phyloP scores from a whole-genome alignment of 2,329 filamentous ascomycete genomes.

The Claviceps pazoutovae region DNA sequence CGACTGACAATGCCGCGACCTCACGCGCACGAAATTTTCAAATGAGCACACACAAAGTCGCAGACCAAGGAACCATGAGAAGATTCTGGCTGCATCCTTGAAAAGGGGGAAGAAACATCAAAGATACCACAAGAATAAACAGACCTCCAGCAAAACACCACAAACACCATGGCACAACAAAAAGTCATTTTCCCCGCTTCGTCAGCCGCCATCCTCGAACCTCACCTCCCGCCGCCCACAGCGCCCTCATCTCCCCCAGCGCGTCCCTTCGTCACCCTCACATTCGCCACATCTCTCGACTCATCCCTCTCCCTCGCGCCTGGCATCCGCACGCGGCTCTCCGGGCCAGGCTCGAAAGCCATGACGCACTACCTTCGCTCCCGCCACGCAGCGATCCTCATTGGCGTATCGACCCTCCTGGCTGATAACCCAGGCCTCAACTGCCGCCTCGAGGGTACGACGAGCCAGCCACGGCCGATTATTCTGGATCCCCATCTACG shows the following conservation, averaged over 20 bases:
- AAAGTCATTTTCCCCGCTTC: conserved; percentile 19
- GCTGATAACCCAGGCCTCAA: conserved; percentile 80
- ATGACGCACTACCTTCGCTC: conserved; percentile 89
- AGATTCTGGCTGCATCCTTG: too few species aligned
- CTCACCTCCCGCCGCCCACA: conserved; percentile 17
- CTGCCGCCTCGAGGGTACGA: conserved; percentile 53
- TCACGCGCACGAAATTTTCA: too few species aligned
- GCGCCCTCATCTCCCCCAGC: neutral
- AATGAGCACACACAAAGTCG: too few species aligned
- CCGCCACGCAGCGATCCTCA: conserved; percentile 67
- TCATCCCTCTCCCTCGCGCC: conserved; percentile 62
- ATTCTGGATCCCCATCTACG: conserved; percentile 67
- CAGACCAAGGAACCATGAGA: too few species aligned
- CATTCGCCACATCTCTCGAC: conserved; percentile 85
- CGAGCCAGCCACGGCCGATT: conserved; percentile 64
- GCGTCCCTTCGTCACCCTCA: conserved; percentile 56
- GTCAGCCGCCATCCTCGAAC: conserved; percentile 18
- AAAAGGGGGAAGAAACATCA: neutral
- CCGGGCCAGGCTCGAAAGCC: conserved; percentile 68
- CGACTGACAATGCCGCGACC: too few species aligned
- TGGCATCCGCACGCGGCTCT: conserved; percentile 69
- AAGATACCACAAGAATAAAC: neutral
- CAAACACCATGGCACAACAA: conserved; percentile 16
- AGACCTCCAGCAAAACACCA: neutral
- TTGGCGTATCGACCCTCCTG: conserved; percentile 72